Evolutionary conservation across 2,329 filamentous ascomycete genomes (phyloP), one percentile per base, ranked within the genome.

Genomic region (Plenodomus biglobosus): DNA sequence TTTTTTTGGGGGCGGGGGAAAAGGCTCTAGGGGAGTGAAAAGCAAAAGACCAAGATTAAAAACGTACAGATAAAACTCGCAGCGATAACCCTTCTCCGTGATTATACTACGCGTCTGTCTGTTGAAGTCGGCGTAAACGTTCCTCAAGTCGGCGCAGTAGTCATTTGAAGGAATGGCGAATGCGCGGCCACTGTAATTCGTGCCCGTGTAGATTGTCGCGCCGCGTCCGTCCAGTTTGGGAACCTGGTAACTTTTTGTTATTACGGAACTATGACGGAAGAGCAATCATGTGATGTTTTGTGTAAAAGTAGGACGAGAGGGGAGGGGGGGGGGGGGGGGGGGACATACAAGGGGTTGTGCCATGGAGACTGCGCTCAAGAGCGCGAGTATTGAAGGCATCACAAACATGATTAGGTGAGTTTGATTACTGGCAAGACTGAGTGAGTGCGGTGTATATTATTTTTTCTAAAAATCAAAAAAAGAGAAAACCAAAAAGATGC

Each of bases 21-120:
- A 15, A 32, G 27, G n/a, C n/a, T n/a, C n/a, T n/a, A 10, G 3
- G 27, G 11, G 8, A 11, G 27, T 8, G 11, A 15, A 11, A 15
- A 10, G 27, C 8, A 32, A 11, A 24, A 24, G 22, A 6, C 6
- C 22, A 24, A 11, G 22, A 24, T 24, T 11, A 34, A 38, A 16
- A 18, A 55, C 59, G 53, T 48, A 63, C 59, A 47, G 43, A 45
- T 52, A 59, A 40, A 60, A 65, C 5, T 51, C 43, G 40, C 61
- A 65, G 42, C 50, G 52, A 20, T 47, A 56, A 2, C 52, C 57
- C 17, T 43, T 27, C 35, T 55, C 45, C 1, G 61, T 53, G 6
- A 43, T 38, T 36, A 65, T 37, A 34, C 56, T 59, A 19, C 54
- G 52, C 1, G 52, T 48, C 19, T 53, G 40, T 34, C 38, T 38